Percentiles rank a stretch among this genome's conserved stretches.
Conservation (phyloP, 1,284 basidiomycete species). For the Ceratobasidium sp. region DNA sequence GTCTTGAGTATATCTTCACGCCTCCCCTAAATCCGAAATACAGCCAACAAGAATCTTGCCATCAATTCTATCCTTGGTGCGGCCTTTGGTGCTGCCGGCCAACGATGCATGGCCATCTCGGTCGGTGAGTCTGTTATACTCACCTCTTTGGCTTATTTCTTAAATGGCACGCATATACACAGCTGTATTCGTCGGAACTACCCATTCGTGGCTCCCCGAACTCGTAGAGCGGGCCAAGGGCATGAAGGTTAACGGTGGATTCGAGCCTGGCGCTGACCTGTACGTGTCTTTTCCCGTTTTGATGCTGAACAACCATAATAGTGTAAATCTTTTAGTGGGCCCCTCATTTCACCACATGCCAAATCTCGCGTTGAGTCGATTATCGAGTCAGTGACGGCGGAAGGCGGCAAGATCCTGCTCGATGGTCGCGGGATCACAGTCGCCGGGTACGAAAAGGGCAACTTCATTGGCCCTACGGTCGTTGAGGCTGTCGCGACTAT, state of each 20-base stretch:
- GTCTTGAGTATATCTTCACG: background rate
- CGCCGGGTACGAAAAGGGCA: constrained; percentile 85
- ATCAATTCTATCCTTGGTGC: constrained; percentile 95
- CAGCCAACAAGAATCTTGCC: constrained; percentile 93
- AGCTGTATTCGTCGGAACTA: constrained; percentile 86
- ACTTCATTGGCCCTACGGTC: constrained; percentile 95
- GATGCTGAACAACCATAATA: background rate
- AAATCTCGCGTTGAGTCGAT: constrained; percentile 81
- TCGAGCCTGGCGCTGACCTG: constrained; percentile 89
- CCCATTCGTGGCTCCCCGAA: constrained; percentile 87
- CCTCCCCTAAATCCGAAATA: background rate
- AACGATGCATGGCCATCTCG: constrained; percentile 95
- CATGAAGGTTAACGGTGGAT: constrained; percentile 89
- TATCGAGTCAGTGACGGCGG: constrained; percentile 81
- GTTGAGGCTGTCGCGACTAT: constrained; percentile 85
- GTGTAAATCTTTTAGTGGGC: constrained; percentile 69
- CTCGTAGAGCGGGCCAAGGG: constrained; percentile 84
- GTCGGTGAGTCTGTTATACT: constrained; percentile 67
- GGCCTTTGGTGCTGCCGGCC: constrained; percentile 97
- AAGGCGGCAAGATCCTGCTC: constrained; percentile 89
- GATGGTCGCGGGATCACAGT: constrained; percentile 83
- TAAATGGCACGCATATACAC: constrained; percentile 47
- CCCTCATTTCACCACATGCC: constrained; percentile 90
- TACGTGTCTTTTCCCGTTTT: constrained; percentile 57
- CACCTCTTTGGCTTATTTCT: background rate